Conservation (phyloP, 108 stramenopile genomes). For the Cyclotella atomus region DNA sequence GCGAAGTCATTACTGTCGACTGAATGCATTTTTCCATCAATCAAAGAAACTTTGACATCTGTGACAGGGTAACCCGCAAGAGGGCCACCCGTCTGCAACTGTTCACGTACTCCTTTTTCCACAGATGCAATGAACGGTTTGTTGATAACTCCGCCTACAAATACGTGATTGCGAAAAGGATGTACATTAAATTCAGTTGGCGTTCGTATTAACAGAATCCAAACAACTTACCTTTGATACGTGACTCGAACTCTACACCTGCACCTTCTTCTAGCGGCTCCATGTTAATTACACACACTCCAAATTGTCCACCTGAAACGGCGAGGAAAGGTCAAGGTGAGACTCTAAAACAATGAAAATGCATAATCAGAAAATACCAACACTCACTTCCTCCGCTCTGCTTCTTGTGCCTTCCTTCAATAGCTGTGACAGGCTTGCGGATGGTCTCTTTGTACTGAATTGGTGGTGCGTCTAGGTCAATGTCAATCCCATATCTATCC, state of each 20-base stretch:
- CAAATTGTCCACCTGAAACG: slow-evolving; percentile 38
- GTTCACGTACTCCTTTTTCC: slow-evolving; percentile 46
- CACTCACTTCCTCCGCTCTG: slow-evolving; percentile 37
- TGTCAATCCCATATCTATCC: slow-evolving; percentile 40
- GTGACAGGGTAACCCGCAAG: slow-evolving; percentile 44
- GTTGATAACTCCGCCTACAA: slow-evolving; percentile 39
- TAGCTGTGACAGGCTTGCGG: slow-evolving; percentile 12
- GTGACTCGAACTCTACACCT: slow-evolving; percentile 38
- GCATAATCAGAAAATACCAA: background rate
- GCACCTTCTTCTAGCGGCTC: slow-evolving; percentile 43
- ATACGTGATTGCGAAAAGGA: too few species aligned
- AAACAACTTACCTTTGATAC: slow-evolving; percentile 37
- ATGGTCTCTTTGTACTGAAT: slow-evolving; percentile 40
- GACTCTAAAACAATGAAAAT: too few species aligned
- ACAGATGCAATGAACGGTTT: slow-evolving; percentile 46
- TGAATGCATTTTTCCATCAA: slow-evolving; percentile 49
- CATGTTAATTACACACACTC: slow-evolving; percentile 41
- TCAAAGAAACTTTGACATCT: slow-evolving; percentile 35
- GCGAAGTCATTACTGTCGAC: slow-evolving; percentile 49
- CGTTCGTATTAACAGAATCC: too few species aligned
- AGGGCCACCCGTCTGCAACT: slow-evolving; percentile 38
- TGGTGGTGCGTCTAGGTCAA: slow-evolving; percentile 32
- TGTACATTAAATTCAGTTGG: too few species aligned
- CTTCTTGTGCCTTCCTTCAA: slow-evolving; percentile 46
- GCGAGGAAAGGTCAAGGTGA: too few species aligned